These are phyloP conservation scores for Tremella mesenterica DNA, from an alignment of 768 basidiomycete species.

Conservation along the genomic window DNA sequence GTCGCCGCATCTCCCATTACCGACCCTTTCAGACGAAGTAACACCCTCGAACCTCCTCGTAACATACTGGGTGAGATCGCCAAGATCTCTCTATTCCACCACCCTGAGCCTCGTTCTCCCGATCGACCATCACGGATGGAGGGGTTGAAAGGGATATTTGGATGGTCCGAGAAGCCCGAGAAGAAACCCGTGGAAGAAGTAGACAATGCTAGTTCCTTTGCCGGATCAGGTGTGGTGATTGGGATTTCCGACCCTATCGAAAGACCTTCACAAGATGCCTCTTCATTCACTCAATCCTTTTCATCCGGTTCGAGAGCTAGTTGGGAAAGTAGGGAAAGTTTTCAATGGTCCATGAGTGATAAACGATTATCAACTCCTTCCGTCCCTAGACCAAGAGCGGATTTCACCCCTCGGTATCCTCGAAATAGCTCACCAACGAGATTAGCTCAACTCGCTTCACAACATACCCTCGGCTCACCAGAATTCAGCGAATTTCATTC, in stretches of 20 bases:
- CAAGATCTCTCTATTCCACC: conserved; percentile 17
- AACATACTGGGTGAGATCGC: conserved; percentile 35
- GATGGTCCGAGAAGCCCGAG: conserved; percentile 19
- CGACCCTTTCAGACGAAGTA: conserved; percentile 29
- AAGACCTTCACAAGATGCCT: conserved; percentile 25
- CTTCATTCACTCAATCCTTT: conserved; percentile 38
- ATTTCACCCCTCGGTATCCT: conserved; percentile 44
- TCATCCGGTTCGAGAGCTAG: conserved; percentile 35
- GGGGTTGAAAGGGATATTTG: conserved; percentile 39
- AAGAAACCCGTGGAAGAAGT: conserved; percentile 11
- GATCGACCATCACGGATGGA: conserved; percentile 35
- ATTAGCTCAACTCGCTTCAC: conserved; percentile 28
- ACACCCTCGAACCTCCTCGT: conserved; percentile 20
- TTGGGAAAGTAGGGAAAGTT: conserved; percentile 39
- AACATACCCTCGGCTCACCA: conserved; percentile 26
- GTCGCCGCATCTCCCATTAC: conserved; percentile 34
- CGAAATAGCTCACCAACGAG: conserved; percentile 35
- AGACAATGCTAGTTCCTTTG: conserved; percentile 11
- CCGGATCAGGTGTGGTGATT: conserved; percentile 39
- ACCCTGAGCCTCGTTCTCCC: conserved; percentile 3
- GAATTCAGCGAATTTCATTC: conserved; percentile 37
- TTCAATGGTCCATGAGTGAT: conserved; percentile 37
- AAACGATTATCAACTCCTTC: conserved; percentile 32
- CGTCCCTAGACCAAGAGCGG: conserved; percentile 36
- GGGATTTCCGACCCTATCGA: conserved; percentile 29